These are phyloP conservation scores for Chaetomidium leptoderma DNA, from an alignment of 495 filamentous ascomycete genomes.

Conservation along the genomic window DNA sequence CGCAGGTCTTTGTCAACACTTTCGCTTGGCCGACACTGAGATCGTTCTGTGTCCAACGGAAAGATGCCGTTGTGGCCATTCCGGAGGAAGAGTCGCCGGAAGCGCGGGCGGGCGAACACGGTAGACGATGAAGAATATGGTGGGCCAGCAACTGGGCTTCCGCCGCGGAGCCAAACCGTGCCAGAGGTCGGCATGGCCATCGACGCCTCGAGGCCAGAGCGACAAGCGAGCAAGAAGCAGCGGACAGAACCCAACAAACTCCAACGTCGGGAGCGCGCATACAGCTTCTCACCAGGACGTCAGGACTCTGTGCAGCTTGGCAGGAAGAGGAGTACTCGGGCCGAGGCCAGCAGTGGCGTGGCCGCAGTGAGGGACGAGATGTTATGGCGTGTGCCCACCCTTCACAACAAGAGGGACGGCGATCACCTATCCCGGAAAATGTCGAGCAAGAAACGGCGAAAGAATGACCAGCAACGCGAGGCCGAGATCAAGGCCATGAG, in stretches of 20 bases:
- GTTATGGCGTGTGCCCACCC: slow-evolving; percentile 57
- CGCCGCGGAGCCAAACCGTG: slow-evolving; percentile 39
- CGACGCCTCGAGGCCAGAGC: slow-evolving; percentile 19
- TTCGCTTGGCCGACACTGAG: slow-evolving; percentile 49
- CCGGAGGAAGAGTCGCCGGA: slow-evolving; percentile 58
- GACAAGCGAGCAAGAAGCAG: slow-evolving; percentile 28
- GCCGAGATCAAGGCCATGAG: slow-evolving; percentile 85
- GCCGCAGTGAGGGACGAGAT: slow-evolving; percentile 36
- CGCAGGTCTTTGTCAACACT: background rate
- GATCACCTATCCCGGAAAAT: slow-evolving; percentile 59
- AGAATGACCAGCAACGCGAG: slow-evolving; percentile 68
- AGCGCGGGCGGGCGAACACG: slow-evolving; percentile 39
- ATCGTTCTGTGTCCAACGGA: background rate
- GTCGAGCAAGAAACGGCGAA: slow-evolving; percentile 70
- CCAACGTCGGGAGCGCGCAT: slow-evolving; percentile 44
- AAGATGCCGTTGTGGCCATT: slow-evolving; percentile 61
- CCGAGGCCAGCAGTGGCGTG: slow-evolving; percentile 19
- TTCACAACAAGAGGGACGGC: slow-evolving; percentile 57
- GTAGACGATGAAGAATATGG: slow-evolving; percentile 30
- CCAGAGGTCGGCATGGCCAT: slow-evolving; percentile 24
- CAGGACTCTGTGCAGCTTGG: slow-evolving; percentile 43
- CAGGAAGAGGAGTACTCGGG: slow-evolving; percentile 25
- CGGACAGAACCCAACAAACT: slow-evolving; percentile 45
- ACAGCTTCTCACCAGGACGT: slow-evolving; percentile 53
- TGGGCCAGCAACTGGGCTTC: slow-evolving; percentile 26